Evolutionary conservation across 768 basidiomycete species (phyloP), one percentile per base, ranked within the genome.

Genomic region (Boletus sensibilis): DNA sequence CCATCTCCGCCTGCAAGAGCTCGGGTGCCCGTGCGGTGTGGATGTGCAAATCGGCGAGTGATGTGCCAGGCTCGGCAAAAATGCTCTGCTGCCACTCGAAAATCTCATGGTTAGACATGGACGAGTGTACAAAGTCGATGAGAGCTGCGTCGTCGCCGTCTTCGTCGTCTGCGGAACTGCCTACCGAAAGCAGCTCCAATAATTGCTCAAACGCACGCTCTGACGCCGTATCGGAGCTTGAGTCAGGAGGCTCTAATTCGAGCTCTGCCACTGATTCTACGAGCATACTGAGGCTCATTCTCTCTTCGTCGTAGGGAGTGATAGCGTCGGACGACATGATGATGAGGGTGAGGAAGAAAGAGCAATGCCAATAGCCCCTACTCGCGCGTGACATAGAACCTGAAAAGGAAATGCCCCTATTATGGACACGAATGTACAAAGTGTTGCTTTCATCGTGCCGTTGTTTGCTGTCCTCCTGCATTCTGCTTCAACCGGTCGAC

Each of bases 401-500:
- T n/a, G 31, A 38, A 41, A 46, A 33, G 20, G 38, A 51, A 42
- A 42, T 12, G 14, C 44, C 53, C 56, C 51, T 53, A 47, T 65
- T n/a, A 16, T 18, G 20, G 9, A 21, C 35, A 55, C 35, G 50
- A 42, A 50, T n/a, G 37, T 45, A 54, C 18, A 27, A 35, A 27
- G 12, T 33, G 13, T 21, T 16, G 9, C 18, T 21, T 39, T 70
- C 56, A 81, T 29, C 78, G 73, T 5, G 87, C 88, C 16, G 85
- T 87, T 12, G 85, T 86, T 68, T 86, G 86, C 58, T 80, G 80
- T 10, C 79, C 82, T 10, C 76, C 82, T 6, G 75, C 69, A 68
- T 82, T 85, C 71, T 88, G 79, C 38, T 76, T 68, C 14, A 85
- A 69, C 54, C 80, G 78, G 61, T 90, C 86, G 13, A 84, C 75